A percentile compares a stretch with the other conserved stretches of the same genome.
Evolutionary conservation across 2,329 filamentous ascomycete species (phyloP).

Genomic region (Fusarium floridanum): DNA sequence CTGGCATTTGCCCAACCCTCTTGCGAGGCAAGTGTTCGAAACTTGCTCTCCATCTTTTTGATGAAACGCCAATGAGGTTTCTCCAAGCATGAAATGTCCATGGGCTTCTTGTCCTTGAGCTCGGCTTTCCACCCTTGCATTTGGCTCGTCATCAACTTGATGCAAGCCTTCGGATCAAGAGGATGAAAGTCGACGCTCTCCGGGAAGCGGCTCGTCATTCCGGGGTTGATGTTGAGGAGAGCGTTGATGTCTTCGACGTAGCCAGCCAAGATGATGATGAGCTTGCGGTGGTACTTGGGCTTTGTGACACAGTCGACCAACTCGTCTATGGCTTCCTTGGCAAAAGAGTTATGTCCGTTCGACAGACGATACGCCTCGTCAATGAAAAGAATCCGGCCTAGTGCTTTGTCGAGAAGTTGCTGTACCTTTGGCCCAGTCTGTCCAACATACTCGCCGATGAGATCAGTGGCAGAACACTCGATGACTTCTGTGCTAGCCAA

Average conservation of each 20-base stretch:
- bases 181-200: constrained; percentile 69
- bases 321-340: constrained; percentile 68
- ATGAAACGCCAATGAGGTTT: constrained; percentile 21
- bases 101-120: constrained; percentile 29
- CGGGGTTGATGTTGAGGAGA: constrained; percentile 71
- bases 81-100: constrained; percentile 47
- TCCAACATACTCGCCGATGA: constrained; percentile 77
- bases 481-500: constrained; percentile 70
- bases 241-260: constrained; percentile 76
- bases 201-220: constrained; percentile 74
- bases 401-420: constrained; percentile 67
- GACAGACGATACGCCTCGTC: constrained; percentile 78
- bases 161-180: constrained; percentile 58
- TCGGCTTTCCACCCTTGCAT: constrained; percentile 51
- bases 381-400: constrained; percentile 77
- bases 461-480: constrained; percentile 75
- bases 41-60: constrained; percentile 38
- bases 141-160: constrained; percentile 50
- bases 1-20: constrained; percentile 73
- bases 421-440: constrained; percentile 77
- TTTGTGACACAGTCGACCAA: constrained; percentile 67
- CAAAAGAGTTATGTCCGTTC: constrained; percentile 63
- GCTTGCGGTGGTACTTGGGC: constrained; percentile 67
- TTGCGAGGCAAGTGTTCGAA: constrained; percentile 57
- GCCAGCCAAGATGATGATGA: constrained; percentile 77